phyloP scores from a whole-genome alignment of 2,329 filamentous ascomycete species.

The Fusarium palustre region DNA sequence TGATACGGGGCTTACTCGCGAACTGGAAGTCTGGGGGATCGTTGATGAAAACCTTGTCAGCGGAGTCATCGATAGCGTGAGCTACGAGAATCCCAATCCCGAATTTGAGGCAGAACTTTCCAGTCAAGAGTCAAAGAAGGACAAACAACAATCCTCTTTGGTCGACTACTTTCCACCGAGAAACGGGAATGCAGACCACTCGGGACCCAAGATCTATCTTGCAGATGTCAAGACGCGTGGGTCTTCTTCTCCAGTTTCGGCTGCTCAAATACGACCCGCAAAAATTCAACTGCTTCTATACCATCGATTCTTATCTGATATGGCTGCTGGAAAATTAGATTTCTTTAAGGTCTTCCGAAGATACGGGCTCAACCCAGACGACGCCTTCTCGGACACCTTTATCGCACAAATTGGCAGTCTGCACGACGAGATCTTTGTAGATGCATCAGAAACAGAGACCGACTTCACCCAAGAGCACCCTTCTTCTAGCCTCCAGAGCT shows the following conservation, averaged over 20 bases:
- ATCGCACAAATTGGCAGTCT: conserved; percentile 78
- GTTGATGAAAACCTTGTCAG: conserved; percentile 86
- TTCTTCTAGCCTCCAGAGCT: conserved; percentile 36
- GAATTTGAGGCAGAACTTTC: conserved; percentile 72
- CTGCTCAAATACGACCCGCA: conserved; percentile 78
- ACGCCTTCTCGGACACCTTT: conserved; percentile 81
- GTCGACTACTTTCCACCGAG: conserved; percentile 55
- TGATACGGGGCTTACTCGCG: conserved; percentile 77
- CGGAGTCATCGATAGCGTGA: conserved; percentile 89
- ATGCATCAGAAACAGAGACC: conserved; percentile 54
- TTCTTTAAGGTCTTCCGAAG: conserved; percentile 76
- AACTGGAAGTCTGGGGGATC: conserved; percentile 86
- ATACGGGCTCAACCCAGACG: conserved; percentile 75
- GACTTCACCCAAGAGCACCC: conserved; percentile 18
- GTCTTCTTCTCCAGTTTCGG: conserved; percentile 71
- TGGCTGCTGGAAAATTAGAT: conserved; percentile 78
- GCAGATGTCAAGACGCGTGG: conserved; percentile 89
- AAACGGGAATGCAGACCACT: conserved; percentile 5
- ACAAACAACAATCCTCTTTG: conserved; percentile 54
- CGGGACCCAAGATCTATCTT: conserved; percentile 69
- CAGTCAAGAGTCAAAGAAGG: conserved; percentile 48
- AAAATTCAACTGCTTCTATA: conserved; percentile 92
- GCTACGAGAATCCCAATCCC: conserved; percentile 78
- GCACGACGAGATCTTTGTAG: conserved; percentile 73
- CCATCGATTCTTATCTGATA: conserved; percentile 81